phyloP scores from a whole-genome alignment of 805 yeast species.

The Metschnikowia chrysomelidarum region DNA sequence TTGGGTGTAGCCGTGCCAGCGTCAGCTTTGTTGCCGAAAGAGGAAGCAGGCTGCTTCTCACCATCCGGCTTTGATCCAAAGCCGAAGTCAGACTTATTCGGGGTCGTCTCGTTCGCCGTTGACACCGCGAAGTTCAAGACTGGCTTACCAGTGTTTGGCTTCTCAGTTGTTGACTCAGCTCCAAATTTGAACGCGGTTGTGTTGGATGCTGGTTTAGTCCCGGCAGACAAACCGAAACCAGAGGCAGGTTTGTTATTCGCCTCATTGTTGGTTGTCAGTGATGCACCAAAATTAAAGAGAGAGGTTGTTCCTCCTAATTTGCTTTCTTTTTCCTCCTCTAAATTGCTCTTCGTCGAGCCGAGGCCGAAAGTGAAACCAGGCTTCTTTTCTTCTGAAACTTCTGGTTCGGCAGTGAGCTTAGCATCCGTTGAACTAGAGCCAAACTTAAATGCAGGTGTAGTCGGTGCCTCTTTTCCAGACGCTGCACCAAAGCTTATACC shows the following conservation, averaged over 20 bases:
- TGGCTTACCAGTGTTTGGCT: background rate
- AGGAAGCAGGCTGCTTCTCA: background rate
- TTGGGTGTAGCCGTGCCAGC: background rate
- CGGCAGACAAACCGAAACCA: no score
- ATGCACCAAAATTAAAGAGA: no score
- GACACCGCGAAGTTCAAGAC: no score
- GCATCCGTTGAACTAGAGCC: background rate
- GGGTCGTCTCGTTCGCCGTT: no score
- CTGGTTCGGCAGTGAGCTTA: background rate
- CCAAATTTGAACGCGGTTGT: conserved; percentile 7
- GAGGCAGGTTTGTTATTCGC: conserved; percentile 1
- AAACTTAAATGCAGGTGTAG: background rate
- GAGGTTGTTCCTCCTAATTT: no score
- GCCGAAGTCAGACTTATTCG: conserved; percentile 1
- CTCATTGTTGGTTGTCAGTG: no score
- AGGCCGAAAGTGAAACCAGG: conserved; percentile 7
- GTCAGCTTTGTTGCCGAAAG: background rate
- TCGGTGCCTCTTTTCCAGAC: conserved; percentile 1
- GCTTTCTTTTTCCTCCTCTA: no score
- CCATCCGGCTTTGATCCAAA: background rate
- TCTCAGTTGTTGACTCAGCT: conserved; percentile 4
- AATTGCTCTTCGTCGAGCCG: background rate
- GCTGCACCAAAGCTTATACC: background rate
- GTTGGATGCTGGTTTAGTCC: background rate
- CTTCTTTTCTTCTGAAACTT: background rate